Evolutionary conservation across 1,284 basidiomycete species (phyloP), one percentile per base, ranked within the genome.

Genomic region (Cutaneotrichosporon arboriforme): DNA sequence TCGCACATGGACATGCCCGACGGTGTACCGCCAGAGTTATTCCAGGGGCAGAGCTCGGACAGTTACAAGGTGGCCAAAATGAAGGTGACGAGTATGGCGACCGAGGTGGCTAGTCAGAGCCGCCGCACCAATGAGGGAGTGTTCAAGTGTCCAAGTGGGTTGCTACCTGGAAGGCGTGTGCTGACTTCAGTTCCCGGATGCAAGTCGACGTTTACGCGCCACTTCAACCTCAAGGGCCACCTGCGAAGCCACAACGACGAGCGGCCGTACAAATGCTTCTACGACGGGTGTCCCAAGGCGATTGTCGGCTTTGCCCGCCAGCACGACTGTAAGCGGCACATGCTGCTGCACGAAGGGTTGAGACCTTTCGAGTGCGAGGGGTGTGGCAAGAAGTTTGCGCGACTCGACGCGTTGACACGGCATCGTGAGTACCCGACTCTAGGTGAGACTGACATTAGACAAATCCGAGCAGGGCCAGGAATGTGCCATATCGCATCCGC

Each of bases 241-340:
- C 74, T 97, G 62, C 84, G 92, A 64, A 94, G 91, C n/a, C 92
- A 97, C 73, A 94, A 91, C 22, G 91, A 94, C 72, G 90, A 96
- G 75, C 80, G 90, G 54, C 92, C 92, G 34, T 97, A 90, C 76
- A 83, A 90, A 58, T 97, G 92, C 72, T 84, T 88, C 55, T 92
- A 88, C 82, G 88, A 89, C 2, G 90, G 89, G 14, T 97, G 92
- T 73, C 87, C 87, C 66, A 96, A 96, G 70, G 85, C 69, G 10
- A 62, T 63, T 13, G 61, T 71, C 5, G 73, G 89, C 21, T 96
- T 96, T 69, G 92, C 92, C 34, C 82, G 92, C 43, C 89, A 92
- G 71, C 91, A 96, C 73, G 92, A 97, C 73, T 94, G 91, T 85
- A 94, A 94, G 83, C 88, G 78, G 62, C 90, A 92, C 71, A 88